A percentile compares a stretch with the other conserved stretches of the same genome.
These are phyloP conservation scores for Irpex sp. DNA, from an alignment of 1,284 basidiomycete species.

Conservation along the genomic window DNA sequence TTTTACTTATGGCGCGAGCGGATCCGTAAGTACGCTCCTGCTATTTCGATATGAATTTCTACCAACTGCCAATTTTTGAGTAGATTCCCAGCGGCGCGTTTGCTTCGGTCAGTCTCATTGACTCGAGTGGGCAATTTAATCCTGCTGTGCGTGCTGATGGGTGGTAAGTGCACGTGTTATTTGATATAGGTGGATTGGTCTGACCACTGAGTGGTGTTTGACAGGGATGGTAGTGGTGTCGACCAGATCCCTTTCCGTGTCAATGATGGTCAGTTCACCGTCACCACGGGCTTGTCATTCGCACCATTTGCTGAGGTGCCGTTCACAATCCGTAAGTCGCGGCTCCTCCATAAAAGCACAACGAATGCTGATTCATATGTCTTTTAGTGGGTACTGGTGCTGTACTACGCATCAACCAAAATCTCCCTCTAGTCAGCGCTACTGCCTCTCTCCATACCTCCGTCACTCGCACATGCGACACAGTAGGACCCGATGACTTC, in stretches of 20 bases:
- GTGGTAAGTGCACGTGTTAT: background rate
- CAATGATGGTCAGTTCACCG: constrained; percentile 6
- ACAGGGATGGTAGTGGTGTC: constrained; percentile 2
- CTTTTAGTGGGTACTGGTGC: constrained; percentile 4
- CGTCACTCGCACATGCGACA: constrained; percentile 7
- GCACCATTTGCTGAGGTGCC: constrained; percentile 6
- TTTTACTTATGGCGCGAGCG: constrained; percentile 7
- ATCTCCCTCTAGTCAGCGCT: constrained; percentile 5
- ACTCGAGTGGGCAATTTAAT: constrained; percentile 4
- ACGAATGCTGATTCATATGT: background rate
- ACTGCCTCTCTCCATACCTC: background rate
- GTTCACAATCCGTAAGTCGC: constrained; percentile 6
- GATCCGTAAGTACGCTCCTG: background rate
- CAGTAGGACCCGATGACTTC: constrained; percentile 8
- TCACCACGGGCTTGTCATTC: constrained; percentile 3
- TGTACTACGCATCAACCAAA: constrained; percentile 1
- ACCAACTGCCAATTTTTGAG: background rate
- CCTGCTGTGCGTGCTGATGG: background rate
- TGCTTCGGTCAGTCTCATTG: constrained; percentile 8
- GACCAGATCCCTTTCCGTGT: constrained; percentile 8
- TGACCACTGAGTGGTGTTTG: background rate
- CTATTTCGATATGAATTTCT: too few relatives aligned
- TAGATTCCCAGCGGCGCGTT: constrained; percentile 7
- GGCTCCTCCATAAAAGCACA: background rate
- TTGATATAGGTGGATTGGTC: too few relatives aligned